Evolutionary conservation across 1,284 basidiomycete species (phyloP), one percentile per base, ranked within the genome.

Genomic region (Ustilago xerochloae): DNA sequence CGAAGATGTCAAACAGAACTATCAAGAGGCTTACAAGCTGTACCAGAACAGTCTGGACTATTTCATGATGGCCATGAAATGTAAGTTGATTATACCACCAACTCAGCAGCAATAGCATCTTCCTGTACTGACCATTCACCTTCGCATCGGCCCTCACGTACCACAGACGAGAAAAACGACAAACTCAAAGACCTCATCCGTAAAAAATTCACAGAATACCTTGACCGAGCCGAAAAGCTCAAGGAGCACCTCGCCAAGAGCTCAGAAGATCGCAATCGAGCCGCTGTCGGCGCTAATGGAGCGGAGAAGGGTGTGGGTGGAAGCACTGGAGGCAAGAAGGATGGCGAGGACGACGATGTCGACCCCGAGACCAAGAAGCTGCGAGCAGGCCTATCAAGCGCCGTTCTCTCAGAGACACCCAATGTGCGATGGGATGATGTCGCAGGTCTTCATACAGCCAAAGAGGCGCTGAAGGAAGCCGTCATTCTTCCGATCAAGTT

Each of bases 401-500:
- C 95, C 10, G 98, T 99, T 77, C 84, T 99, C 16, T 89, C 91
- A 12, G 97, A 99, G 86, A 97, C 91, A 74, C 96, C 96, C 16
- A 94, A 99, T 84, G 92, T 99, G 24, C 91, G 91, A 80, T 99
- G 96, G 96, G 94, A 98, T 83, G 96, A 99, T 85, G 95, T 99
- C 41, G 96, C 96, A 8, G 96, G 96, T 53, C 88, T 99, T 8
- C 92, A 94, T 80, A 91, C 90, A 38, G 96, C 96, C 33, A 99
- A 99, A 86, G 94, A 96, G 61, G 90, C 96, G 12, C 87, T 99
- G 79, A 98, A 99, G 85, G 96, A 99, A 85, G 96, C 97, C 35
- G 97, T 99, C 84, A 97, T 99, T 82, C 87, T 99, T 22, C 96
- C 96, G 6, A 97, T 98, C 88, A 98, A 98, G 86, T 98, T 98